Conservation (phyloP, 768 basidiomycete species). For the Suillus alpinus region DNA sequence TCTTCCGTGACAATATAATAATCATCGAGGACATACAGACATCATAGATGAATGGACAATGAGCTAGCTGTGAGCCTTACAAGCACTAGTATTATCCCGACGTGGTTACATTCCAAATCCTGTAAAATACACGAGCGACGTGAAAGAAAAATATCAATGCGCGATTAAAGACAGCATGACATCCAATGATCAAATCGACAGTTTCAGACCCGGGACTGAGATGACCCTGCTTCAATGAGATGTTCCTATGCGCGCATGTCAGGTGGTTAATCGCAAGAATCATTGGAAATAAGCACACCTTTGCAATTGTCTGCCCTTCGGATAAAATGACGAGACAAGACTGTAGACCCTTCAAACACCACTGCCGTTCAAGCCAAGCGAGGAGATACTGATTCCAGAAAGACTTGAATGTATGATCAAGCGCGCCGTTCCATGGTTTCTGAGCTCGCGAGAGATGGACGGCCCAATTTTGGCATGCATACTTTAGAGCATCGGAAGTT, state of each 20-base stretch:
- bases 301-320: not conserved
- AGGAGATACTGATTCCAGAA: not conserved
- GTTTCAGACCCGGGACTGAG: not conserved
- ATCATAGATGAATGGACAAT: too few relatives aligned
- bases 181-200: not conserved
- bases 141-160: not conserved
- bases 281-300: not conserved
- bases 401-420: not conserved
- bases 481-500: not conserved
- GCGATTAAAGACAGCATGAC: not conserved
- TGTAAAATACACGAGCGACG: not conserved
- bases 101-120: not conserved
- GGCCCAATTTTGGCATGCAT: not conserved
- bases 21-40: too few relatives aligned
- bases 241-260: not conserved
- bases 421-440: not conserved
- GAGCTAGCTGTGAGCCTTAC: too few relatives aligned
- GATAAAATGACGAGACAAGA: not conserved
- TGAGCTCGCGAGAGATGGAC: not conserved
- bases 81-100: too few relatives aligned
- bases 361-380: not conserved
- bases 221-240: not conserved
- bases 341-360: not conserved
- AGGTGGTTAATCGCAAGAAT: not conserved
- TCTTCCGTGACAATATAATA: too few relatives aligned